phyloP scores from a whole-genome alignment of 139 green algal species.

The Mesotaenium endlicherianum region DNA sequence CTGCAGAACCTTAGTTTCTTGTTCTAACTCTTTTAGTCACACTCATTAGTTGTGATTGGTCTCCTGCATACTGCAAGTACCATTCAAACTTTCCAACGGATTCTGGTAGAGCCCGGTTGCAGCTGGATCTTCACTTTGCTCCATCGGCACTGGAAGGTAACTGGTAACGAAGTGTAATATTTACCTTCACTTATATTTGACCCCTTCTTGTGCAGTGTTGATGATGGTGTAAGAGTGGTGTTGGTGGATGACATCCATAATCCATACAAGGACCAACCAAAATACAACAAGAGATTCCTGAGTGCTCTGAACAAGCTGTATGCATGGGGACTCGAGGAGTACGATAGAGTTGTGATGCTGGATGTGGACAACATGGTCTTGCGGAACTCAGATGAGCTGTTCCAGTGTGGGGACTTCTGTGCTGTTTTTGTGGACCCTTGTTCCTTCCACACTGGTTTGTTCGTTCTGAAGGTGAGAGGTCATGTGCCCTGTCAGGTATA shows the following conservation, averaged over 20 bases:
- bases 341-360: slow-evolving; percentile 43
- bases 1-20: no score
- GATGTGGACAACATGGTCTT: slow-evolving; percentile 43
- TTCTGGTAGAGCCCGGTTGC: neutral
- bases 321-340: slow-evolving; percentile 39
- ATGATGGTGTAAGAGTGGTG: slow-evolving; percentile 34
- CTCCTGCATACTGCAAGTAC: neutral
- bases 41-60: neutral
- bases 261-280: neutral
- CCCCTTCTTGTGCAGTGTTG: neutral
- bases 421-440: slow-evolving; percentile 47
- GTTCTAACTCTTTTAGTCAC: neutral
- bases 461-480: no score
- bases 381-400: slow-evolving; percentile 44
- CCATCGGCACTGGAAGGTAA: neutral
- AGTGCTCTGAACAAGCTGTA: slow-evolving; percentile 43
- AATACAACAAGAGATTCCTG: slow-evolving; percentile 26
- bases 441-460: slow-evolving; percentile 36
- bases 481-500: no score
- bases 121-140: neutral
- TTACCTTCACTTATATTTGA: neutral
- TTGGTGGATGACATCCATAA: slow-evolving; percentile 31
- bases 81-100: neutral
- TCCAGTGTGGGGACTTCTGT: slow-evolving; percentile 48
- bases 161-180: neutral